phyloP scores from a whole-genome alignment of 176 grass and related monocot species.

The Neostapfia colusana region DNA sequence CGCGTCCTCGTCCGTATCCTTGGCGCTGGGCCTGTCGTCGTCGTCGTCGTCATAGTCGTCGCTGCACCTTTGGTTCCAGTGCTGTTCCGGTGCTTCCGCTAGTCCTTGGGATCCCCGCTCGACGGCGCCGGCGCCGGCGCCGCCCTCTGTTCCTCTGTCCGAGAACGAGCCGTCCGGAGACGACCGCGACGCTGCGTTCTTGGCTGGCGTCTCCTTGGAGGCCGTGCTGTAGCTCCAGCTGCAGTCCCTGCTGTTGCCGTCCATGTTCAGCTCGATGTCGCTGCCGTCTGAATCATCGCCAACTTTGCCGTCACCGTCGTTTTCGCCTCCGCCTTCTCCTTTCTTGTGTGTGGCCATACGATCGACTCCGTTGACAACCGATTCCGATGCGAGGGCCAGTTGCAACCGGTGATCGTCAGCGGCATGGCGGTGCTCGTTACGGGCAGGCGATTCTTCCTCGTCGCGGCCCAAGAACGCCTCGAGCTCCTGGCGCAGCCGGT shows the following conservation, averaged over 20 bases:
- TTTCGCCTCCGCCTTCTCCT: neutral
- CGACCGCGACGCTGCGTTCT: neutral
- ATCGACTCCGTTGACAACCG: conserved; percentile 1
- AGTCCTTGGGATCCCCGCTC: neutral
- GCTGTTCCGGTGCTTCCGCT: conserved; percentile 13
- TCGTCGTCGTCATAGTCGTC: neutral
- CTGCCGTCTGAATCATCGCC: conserved; percentile 49
- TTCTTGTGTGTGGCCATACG: conserved; percentile 12
- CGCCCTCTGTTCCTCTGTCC: conserved; percentile 15
- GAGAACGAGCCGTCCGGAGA: conserved; percentile 15
- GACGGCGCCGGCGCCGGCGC: neutral
- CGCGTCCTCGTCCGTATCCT: conserved; percentile 50
- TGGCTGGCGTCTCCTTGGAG: conserved; percentile 7
- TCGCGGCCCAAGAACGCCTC: conserved; percentile 51
- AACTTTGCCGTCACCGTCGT: neutral
- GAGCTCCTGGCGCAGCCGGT: conserved; percentile 66
- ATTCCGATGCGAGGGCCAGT: neutral
- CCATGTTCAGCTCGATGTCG: conserved; percentile 89
- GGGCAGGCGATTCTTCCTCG: neutral
- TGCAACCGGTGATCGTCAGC: neutral
- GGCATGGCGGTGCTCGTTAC: neutral
- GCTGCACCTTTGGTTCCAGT: conserved; percentile 20
- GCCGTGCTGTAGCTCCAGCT: conserved; percentile 48
- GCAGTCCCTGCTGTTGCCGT: conserved; percentile 42
- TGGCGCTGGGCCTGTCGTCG: neutral